Evolutionary conservation across 2,329 filamentous ascomycete species (phyloP), one percentile per base, ranked within the genome.

Genomic region (Bipolaris zeicola): DNA sequence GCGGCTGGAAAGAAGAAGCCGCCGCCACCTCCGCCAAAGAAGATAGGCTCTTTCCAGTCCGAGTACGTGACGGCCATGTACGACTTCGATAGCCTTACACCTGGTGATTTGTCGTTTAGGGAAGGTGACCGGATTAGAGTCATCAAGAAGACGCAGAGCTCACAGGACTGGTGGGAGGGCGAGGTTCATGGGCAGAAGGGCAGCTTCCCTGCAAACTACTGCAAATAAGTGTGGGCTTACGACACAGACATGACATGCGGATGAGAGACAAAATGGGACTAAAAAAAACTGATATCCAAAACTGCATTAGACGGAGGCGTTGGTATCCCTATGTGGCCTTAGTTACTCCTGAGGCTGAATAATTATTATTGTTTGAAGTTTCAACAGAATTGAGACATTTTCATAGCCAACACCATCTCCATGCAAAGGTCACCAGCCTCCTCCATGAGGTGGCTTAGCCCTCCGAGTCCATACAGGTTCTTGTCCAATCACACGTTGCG

Each of bases 111-210:
- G 49, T 82, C 82, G 2, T 96, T 96, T 70, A 81, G 81, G 28
- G 89, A 93, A 73, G 91, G 91, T 1, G 91, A 95, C 68, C 81
- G 84, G 47, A 96, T 96, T 65, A 85, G 82, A 43, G 87, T 96
- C 3, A 70, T 92, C 31, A 90, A 90, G 78, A 91, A 89, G 79
- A 95, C 91, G 2, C 84, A 86, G 6, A 92, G 88, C 59, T 88
- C 86, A 20, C 89, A 95, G 76, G 91, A 95, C 71, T 96, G 91
- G 91, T 96, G 91, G 91, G 85, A 91, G 60, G 91, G 91, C 11
- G 90, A 95, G 74, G 62, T 93, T 13, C 80, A 81, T 38, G 91
- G 91, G 0, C 74, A 80, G 24, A 83, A 82, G 69, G 91, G 91
- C 3, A 87, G 81, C 63, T 96, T 96, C 71, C 91, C 91, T 1